These are phyloP conservation scores for Bryoerythrophyllum caledonicum DNA, from an alignment of 225 moss, liverwort and hornwort species.

Conservation along the genomic window DNA sequence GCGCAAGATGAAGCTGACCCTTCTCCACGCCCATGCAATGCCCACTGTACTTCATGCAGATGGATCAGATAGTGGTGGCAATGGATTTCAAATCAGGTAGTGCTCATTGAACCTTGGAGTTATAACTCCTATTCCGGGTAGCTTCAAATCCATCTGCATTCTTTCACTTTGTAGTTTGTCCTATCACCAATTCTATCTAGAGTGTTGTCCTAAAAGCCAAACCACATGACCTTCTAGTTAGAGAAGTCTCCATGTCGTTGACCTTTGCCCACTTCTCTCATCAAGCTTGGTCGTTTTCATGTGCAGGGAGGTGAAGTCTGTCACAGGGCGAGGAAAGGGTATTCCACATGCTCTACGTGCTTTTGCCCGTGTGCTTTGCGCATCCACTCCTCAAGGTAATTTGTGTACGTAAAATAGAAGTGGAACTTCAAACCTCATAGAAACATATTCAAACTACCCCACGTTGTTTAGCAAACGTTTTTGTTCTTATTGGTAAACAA, in stretches of 20 bases:
- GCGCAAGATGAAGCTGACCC: constrained; percentile 70
- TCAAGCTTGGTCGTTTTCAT: not conserved
- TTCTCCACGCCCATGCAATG: constrained; percentile 85
- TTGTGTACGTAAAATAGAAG: not conserved
- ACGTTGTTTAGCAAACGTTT: no score
- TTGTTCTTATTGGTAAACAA: no score
- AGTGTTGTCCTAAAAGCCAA: no score
- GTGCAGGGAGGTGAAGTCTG: constrained; percentile 82
- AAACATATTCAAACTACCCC: no score
- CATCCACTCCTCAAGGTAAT: constrained; percentile 72
- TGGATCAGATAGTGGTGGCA: constrained; percentile 91
- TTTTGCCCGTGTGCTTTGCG: constrained; percentile 88
- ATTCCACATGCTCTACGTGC: constrained; percentile 82
- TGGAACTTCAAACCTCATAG: no score
- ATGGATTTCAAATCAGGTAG: constrained; percentile 72
- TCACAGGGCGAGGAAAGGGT: constrained; percentile 82
- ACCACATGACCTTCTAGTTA: no score
- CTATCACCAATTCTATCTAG: not conserved
- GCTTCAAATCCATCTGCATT: not conserved
- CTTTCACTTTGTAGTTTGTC: constrained; percentile 6
- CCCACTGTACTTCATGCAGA: constrained; percentile 73
- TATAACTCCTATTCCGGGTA: not conserved
- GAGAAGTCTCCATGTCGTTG: no score
- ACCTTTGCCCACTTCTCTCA: not conserved
- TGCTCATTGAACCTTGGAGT: not conserved